Conservation (phyloP, 257 asterid genomes). For the Solanum medicagineum region DNA sequence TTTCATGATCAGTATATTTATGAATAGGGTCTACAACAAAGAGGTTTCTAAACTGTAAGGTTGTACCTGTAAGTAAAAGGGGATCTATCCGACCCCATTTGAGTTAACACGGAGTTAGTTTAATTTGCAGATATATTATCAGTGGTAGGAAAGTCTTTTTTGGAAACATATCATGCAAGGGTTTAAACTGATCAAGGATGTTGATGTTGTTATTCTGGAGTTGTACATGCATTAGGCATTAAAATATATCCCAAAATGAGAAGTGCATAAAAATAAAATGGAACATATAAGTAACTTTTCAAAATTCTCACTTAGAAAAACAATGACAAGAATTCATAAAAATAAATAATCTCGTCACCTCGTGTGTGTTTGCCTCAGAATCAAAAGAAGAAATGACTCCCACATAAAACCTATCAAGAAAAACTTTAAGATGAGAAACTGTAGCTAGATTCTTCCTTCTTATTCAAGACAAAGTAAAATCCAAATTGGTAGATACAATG, state of each 20-base stretch:
- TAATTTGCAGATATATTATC: neutral
- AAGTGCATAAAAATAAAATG: neutral
- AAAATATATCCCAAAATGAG: neutral
- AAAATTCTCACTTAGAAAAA: neutral
- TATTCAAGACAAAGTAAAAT: neutral
- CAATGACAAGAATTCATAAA: neutral
- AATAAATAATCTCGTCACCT: constrained; percentile 9
- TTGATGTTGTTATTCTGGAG: neutral
- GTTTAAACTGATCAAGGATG: neutral
- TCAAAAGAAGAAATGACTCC: constrained; percentile 36
- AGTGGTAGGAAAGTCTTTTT: neutral
- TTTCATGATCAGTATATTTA: neutral
- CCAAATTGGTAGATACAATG: neutral
- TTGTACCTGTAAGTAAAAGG: neutral
- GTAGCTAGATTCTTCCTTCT: neutral
- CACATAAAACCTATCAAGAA: constrained; percentile 35
- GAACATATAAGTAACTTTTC: neutral
- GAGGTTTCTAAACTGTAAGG: neutral
- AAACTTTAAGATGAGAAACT: constrained; percentile 7
- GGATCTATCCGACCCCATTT: neutral
- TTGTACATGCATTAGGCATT: neutral
- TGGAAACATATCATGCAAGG: neutral
- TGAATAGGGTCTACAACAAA: neutral
- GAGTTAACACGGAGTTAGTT: neutral
- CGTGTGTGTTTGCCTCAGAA: constrained; percentile 31